These are phyloP conservation scores for Termitomyces sp. DNA, from an alignment of 768 basidiomycete species.

Conservation along the genomic window DNA sequence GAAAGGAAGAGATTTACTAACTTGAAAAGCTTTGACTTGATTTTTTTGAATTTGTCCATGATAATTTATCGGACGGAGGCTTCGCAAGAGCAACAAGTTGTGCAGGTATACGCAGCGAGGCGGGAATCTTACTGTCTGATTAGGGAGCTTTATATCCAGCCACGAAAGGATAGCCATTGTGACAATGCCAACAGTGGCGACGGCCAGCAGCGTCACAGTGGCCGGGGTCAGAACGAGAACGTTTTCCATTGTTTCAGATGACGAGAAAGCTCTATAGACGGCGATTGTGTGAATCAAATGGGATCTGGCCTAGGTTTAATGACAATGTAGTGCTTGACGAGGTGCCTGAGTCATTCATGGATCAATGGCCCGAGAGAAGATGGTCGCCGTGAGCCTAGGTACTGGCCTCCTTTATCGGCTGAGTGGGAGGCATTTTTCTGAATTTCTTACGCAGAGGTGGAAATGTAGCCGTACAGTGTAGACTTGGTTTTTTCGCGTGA, in stretches of 20 bases:
- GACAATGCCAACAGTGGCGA: not conserved
- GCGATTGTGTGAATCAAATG: not conserved
- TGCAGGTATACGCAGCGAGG: no score
- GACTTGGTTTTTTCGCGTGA: constrained; percentile 3
- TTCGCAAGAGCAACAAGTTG: not conserved
- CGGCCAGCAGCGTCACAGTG: not conserved
- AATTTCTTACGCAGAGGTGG: not conserved
- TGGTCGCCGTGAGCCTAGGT: constrained; percentile 3
- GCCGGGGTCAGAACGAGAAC: not conserved
- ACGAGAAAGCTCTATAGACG: not conserved
- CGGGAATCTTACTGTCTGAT: no score
- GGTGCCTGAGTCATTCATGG: constrained; percentile 3
- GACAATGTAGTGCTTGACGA: not conserved
- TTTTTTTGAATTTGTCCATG: constrained; percentile 15
- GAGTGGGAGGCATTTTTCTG: not conserved
- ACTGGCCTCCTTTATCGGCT: constrained; percentile 1
- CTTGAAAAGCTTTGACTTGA: constrained; percentile 1
- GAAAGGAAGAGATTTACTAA: not conserved
- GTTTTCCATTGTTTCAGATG: not conserved
- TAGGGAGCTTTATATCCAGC: not conserved
- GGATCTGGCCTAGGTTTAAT: not conserved
- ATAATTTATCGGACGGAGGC: not conserved
- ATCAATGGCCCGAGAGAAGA: constrained; percentile 5
- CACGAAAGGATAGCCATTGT: not conserved
- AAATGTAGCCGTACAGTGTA: not conserved